These are phyloP conservation scores for Phlyctochytrium planicorne DNA, from an alignment of 192 early-diverging fungal species.

Conservation along the genomic window DNA sequence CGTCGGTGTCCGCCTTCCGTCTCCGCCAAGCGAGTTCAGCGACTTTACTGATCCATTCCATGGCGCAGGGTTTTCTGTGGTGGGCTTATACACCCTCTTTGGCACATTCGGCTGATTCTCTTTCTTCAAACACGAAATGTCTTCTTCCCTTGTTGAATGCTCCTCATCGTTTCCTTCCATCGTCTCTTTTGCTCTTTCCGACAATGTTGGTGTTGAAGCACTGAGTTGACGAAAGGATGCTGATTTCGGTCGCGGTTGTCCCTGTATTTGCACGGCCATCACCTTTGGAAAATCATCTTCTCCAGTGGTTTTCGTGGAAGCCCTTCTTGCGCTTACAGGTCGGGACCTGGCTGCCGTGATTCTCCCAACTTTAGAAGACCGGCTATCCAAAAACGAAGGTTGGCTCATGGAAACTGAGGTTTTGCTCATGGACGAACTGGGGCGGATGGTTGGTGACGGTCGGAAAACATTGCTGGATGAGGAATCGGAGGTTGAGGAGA, in stretches of 20 bases:
- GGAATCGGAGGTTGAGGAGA: neutral
- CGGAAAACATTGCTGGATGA: neutral
- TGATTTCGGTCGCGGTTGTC: conserved; percentile 7
- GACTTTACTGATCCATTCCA: conserved; percentile 38
- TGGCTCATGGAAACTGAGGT: neutral
- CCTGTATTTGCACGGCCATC: neutral
- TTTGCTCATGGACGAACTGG: neutral
- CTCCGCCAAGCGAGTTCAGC: neutral
- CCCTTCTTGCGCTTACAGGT: too few relatives aligned
- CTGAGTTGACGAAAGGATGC: conserved; percentile 17
- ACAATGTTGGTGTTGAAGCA: neutral
- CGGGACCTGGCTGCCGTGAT: neutral
- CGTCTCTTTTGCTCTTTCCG: neutral
- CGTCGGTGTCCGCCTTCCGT: neutral
- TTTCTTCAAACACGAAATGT: neutral
- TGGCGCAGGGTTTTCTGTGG: conserved; percentile 30
- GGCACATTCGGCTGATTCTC: conserved; percentile 4
- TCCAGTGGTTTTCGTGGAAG: conserved; percentile 4
- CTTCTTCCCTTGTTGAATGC: conserved; percentile 11
- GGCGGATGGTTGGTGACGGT: neutral
- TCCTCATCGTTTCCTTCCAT: too few relatives aligned
- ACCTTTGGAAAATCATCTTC: neutral
- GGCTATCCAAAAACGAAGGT: neutral
- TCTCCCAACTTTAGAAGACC: neutral
- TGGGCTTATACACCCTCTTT: conserved; percentile 9